A percentile compares a stretch with the other conserved stretches of the same genome.
Evolutionary conservation across 2,329 filamentous ascomycete species (phyloP).

Genomic region (Neocucurbitaria cava): DNA sequence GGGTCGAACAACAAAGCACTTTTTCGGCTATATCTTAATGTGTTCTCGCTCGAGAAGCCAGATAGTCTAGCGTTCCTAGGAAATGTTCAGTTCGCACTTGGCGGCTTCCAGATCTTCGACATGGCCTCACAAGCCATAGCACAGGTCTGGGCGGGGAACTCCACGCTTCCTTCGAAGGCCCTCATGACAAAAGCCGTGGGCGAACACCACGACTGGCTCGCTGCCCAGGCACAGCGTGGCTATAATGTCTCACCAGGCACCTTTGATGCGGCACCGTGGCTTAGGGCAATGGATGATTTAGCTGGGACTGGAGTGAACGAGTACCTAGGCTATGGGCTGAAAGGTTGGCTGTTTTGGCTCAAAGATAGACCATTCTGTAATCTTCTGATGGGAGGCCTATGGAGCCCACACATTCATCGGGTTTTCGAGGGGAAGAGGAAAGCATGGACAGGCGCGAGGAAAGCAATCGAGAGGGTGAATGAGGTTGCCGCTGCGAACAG

Average conservation of each 20-base stretch:
- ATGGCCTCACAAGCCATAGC: conserved; percentile 55
- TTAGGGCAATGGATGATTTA: conserved; percentile 51
- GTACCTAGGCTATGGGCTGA: conserved; percentile 52
- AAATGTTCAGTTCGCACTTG: conserved; percentile 48
- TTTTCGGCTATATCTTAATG: conserved; percentile 52
- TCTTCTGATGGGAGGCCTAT: conserved; percentile 50
- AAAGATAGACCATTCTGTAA: conserved; percentile 49
- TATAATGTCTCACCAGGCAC: conserved; percentile 36
- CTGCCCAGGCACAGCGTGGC: conserved; percentile 41
- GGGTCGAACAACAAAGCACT: conserved; percentile 40
- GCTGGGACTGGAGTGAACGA: conserved; percentile 53
- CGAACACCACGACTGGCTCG: conserved; percentile 32
- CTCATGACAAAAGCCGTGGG: conserved; percentile 40
- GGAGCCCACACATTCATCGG: conserved; percentile 52
- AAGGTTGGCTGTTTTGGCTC: conserved; percentile 54
- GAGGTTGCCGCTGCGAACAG: conserved; percentile 1
- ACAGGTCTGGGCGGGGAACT: conserved; percentile 54
- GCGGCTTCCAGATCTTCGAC: conserved; percentile 44
- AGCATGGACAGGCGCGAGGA: conserved; percentile 51
- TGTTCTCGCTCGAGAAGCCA: conserved; percentile 55
- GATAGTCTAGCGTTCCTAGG: conserved; percentile 53
- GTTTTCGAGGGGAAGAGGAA: conserved; percentile 52
- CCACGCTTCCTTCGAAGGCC: conserved; percentile 43
- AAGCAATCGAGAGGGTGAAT: conserved; percentile 43
- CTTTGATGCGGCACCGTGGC: conserved; percentile 37